Base-by-base conservation (phyloP, 2,329 filamentous ascomycete genomes). In the Thyridium curvatum region DNA sequence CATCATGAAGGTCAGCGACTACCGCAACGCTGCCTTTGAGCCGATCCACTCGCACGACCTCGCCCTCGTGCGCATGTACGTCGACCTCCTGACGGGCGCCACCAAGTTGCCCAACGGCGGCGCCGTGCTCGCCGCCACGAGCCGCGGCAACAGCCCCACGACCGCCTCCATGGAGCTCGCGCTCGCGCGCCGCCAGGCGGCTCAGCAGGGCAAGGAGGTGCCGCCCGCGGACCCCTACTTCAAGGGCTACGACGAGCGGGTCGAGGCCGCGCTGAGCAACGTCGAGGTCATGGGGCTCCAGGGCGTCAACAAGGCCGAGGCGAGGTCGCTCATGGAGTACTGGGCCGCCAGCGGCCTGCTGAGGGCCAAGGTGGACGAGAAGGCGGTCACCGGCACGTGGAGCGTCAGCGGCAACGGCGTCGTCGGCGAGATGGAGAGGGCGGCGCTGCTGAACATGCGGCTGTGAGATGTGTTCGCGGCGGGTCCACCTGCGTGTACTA, bases 1-100 rank as follows among this genome's bases (percentile, higher is more conserved):
- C 66, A 77, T 89, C 62, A 94, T 94, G 86, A 74, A 74, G 49
- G 56, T 79, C 30, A 87, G 82, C 46, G 78, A 76, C 33, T 98
- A 97, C 69, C 77, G 83, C 47, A 77, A 77, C 46, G 69, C 83
- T 2, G 69, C 84, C 17, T 84, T 78, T 52, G 75, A 86, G 45
- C 71, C 71, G 12, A 84, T 98, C 46, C 93, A 98, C 67, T 75
- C 89, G 18, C 87, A 94, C 62, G 85, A 97, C 53, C 73, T 98
- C 21, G 71, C 77, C 17, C 70, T 96, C 16, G 70, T 94, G 38
- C 74, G 79, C 40, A 75, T 85, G 48, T 94, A 94, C 61, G 62
- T 84, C 43, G 79, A 84, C 37, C 75, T 84, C 41, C 72, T 97
- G 18, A 74, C 75, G 18, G 83, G 84, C 41, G 65, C 61, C 55